Conservation (phyloP, 2,329 filamentous ascomycete genomes). For the Colletotrichum zoysiae region DNA sequence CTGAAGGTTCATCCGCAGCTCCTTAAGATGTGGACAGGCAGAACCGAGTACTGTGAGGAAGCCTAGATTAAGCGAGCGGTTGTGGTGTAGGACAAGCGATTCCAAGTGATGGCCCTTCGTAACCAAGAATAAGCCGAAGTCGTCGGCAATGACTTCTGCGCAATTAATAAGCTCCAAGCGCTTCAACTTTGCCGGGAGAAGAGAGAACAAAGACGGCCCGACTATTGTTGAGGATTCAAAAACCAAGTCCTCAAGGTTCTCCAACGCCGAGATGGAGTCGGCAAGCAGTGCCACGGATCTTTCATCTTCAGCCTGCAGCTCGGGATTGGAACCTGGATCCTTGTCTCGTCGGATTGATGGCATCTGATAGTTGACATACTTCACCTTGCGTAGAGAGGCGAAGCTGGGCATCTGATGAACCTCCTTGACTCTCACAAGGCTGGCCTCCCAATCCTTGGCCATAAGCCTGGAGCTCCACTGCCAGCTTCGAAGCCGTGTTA, state of each 20-base stretch:
- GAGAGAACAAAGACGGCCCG: slow-evolving; percentile 74
- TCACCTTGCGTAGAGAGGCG: slow-evolving; percentile 64
- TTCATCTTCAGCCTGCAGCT: slow-evolving; percentile 54
- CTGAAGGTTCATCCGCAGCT: slow-evolving; percentile 81
- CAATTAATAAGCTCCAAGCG: slow-evolving; percentile 84
- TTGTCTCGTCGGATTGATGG: slow-evolving; percentile 56
- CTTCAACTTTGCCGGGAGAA: slow-evolving; percentile 74
- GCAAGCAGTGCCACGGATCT: slow-evolving; percentile 55
- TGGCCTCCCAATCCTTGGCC: slow-evolving; percentile 45
- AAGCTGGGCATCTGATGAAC: slow-evolving; percentile 72
- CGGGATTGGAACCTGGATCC: slow-evolving; percentile 56
- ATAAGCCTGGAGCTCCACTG: slow-evolving; percentile 71
- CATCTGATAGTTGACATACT: slow-evolving; percentile 73
- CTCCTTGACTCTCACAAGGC: slow-evolving; percentile 61
- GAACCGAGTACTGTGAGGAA: slow-evolving; percentile 77
- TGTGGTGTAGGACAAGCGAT: slow-evolving; percentile 80
- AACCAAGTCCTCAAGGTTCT: slow-evolving; percentile 73
- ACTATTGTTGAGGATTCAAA: slow-evolving; percentile 82
- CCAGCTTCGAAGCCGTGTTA: slow-evolving; percentile 65
- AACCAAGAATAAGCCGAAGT: slow-evolving; percentile 74
- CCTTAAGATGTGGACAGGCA: slow-evolving; percentile 77
- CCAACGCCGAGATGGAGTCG: slow-evolving; percentile 65
- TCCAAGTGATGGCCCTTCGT: slow-evolving; percentile 76
- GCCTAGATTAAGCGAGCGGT: slow-evolving; percentile 80
- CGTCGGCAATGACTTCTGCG: slow-evolving; percentile 76